Percentiles rank a stretch among this genome's conserved stretches.
Conservation (phyloP, 2,329 filamentous ascomycete genomes). For the Trichophyton simii region DNA sequence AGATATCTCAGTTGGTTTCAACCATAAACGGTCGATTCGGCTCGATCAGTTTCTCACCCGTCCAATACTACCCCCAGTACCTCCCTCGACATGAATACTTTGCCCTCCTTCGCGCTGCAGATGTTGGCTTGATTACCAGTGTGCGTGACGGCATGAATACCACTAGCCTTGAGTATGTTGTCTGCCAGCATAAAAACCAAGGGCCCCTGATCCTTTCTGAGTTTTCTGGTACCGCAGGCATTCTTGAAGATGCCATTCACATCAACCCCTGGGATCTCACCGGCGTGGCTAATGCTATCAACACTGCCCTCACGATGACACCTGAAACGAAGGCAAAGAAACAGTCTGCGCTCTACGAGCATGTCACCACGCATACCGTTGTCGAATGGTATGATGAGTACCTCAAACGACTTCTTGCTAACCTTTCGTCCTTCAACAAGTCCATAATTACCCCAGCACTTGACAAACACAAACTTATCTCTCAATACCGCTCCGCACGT, state of each 20-base stretch:
- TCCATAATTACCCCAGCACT: conserved; percentile 68
- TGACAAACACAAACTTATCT: conserved; percentile 59
- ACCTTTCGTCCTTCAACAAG: conserved; percentile 64
- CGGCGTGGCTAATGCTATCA: conserved; percentile 71
- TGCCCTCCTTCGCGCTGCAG: conserved; percentile 75
- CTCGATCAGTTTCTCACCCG: conserved; percentile 75
- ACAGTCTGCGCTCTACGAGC: conserved; percentile 63
- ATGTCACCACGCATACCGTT: conserved; percentile 76
- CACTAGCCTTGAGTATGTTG: conserved; percentile 84
- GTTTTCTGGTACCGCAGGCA: conserved; percentile 87
- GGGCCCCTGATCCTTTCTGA: conserved; percentile 89
- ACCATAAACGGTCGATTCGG: conserved; percentile 87
- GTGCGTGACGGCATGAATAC: conserved; percentile 98
- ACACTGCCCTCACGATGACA: conserved; percentile 67
- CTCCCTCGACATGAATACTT: conserved; percentile 85
- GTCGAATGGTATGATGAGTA: conserved; percentile 75
- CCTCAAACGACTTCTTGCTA: conserved; percentile 64
- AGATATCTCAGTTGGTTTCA: conserved; percentile 80
- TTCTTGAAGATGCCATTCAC: conserved; percentile 72
- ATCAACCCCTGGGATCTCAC: conserved; percentile 93
- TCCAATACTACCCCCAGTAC: conserved; percentile 92
- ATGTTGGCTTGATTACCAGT: conserved; percentile 88
- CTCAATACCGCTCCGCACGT: conserved; percentile 59
- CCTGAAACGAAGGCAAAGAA: conserved; percentile 52
- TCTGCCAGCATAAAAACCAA: conserved; percentile 77